A percentile compares a stretch with the other conserved stretches of the same genome.
Conservation (phyloP, 129 eudicot species). For the Tagetes erecta region DNA sequence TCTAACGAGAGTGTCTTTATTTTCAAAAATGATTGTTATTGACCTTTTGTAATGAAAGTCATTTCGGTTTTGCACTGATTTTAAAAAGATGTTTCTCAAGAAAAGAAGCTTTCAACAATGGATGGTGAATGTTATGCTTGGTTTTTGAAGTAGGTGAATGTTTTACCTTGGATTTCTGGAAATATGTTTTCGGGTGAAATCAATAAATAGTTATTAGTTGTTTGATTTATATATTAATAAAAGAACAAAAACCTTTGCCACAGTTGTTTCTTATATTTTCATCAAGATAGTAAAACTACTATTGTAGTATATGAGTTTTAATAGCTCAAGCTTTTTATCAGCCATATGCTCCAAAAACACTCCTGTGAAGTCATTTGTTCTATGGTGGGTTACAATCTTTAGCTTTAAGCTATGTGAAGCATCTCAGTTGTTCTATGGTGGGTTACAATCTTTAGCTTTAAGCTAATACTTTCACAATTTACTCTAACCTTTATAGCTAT, state of each 20-base stretch:
- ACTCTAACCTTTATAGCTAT: slow-evolving; percentile 51
- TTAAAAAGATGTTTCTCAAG: not conserved
- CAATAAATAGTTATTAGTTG: not conserved
- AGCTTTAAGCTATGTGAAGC: slow-evolving; percentile 5
- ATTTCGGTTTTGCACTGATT: not conserved
- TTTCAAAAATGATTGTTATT: not conserved
- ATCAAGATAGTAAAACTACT: not conserved
- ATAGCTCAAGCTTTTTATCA: slow-evolving; percentile 1
- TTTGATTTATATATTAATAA: not conserved
- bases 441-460: slow-evolving; percentile 12
- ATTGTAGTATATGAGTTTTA: not conserved
- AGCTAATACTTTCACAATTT: slow-evolving; percentile 1
- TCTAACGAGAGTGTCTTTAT: not conserved
- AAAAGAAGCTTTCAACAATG: slow-evolving; percentile 9
- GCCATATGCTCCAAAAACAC: not conserved
- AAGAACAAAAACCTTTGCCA: not conserved
- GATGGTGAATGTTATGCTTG: not conserved
- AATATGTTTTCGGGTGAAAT: not conserved
- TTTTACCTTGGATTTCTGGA: not conserved
- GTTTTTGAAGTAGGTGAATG: not conserved
- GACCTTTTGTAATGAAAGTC: not conserved
- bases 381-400: slow-evolving; percentile 1
- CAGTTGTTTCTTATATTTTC: slow-evolving; percentile 3
- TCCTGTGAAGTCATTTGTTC: not conserved
- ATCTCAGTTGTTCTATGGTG: slow-evolving; percentile 9